phyloP scores from a whole-genome alignment of 192 early-diverging fungal species.

The Backusella mclennaniae region DNA sequence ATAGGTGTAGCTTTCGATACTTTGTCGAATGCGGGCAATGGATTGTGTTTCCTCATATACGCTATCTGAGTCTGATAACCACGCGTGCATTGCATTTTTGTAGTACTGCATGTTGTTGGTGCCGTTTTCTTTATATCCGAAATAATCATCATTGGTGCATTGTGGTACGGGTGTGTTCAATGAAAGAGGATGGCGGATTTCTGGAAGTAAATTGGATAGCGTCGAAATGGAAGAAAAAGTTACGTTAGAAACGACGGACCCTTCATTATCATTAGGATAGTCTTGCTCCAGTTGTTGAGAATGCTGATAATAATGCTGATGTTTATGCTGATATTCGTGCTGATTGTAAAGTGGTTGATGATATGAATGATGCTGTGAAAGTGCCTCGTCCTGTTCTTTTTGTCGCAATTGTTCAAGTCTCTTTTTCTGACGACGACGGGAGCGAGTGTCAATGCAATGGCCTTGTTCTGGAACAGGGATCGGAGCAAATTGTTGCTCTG shows the following conservation, averaged over 20 bases:
- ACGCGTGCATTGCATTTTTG: conserved; percentile 2
- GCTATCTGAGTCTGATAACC: neutral
- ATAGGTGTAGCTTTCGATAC: neutral
- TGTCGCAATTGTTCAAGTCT: neutral
- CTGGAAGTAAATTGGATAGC: neutral
- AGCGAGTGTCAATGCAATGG: neutral
- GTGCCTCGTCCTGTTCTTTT: neutral
- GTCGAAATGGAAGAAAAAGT: conserved; percentile 2
- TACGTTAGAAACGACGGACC: neutral
- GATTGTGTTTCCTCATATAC: neutral
- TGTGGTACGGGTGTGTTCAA: neutral
- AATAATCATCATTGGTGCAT: neutral
- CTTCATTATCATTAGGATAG: neutral
- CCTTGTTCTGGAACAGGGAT: conserved; percentile 4
- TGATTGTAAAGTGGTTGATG: neutral
- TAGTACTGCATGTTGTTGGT: neutral
- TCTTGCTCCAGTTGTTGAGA: conserved; percentile 3
- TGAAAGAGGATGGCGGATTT: neutral
- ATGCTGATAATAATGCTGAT: neutral
- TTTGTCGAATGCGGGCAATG: neutral
- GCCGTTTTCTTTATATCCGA: neutral
- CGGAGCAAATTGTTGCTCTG: neutral
- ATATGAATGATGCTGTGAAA: neutral
- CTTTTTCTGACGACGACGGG: neutral
- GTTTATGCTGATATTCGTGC: neutral